Conservation (phyloP, 805 yeast species). For the Hanseniaspora meyeri region DNA sequence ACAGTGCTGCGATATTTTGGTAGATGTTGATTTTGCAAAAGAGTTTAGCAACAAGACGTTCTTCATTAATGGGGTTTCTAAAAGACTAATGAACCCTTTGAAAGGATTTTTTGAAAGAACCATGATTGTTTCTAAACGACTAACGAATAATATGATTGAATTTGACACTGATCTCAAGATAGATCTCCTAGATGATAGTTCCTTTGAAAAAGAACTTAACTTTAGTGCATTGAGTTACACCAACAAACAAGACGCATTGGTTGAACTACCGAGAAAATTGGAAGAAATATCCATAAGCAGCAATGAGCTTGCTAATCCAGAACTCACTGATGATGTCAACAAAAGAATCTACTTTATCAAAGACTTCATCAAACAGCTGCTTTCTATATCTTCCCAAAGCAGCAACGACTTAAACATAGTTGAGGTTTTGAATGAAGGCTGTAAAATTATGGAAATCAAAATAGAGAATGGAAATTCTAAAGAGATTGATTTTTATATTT, state of each 20-base stretch:
- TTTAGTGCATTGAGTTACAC: not conserved
- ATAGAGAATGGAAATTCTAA: slow-evolving; percentile 38
- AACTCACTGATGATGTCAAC: slow-evolving; percentile 25
- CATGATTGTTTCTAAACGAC: slow-evolving; percentile 26
- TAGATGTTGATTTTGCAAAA: slow-evolving; percentile 4
- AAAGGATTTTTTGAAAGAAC: slow-evolving; percentile 24
- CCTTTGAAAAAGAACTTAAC: not conserved
- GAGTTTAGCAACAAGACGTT: slow-evolving; percentile 16
- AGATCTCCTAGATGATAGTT: slow-evolving; percentile 11
- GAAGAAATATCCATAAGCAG: slow-evolving; percentile 14
- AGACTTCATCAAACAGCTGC: slow-evolving; percentile 46
- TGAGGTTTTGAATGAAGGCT: slow-evolving; percentile 32
- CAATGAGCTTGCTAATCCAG: slow-evolving; percentile 19
- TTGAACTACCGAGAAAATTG: not conserved
- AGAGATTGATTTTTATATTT: slow-evolving; percentile 50
- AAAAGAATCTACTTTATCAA: slow-evolving; percentile 60
- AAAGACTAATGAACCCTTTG: slow-evolving; percentile 21
- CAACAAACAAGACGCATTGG: too few species aligned
- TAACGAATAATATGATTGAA: slow-evolving; percentile 20
- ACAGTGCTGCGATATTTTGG: slow-evolving; percentile 15
- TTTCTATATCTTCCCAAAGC: slow-evolving; percentile 32
- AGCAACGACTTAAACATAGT: slow-evolving; percentile 33
- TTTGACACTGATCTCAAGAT: slow-evolving; percentile 24
- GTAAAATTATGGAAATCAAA: slow-evolving; percentile 47
- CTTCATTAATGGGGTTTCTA: slow-evolving; percentile 24